Conservation (phyloP, 176 grass and related monocot species). For the Carex parvula region DNA sequence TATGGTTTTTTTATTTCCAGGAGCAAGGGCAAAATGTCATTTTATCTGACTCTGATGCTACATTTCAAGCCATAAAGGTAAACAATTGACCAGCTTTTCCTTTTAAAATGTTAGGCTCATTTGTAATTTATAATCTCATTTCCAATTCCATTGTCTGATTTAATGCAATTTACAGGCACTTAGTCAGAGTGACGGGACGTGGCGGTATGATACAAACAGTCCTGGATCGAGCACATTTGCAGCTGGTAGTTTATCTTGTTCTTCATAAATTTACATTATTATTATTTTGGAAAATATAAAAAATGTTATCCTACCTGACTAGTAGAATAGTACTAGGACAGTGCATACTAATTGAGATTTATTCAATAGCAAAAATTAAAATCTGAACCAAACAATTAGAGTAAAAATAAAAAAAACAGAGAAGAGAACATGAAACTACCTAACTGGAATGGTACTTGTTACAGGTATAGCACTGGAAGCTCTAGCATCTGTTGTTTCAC, state of each 20-base stretch:
- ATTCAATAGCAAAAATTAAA: background rate
- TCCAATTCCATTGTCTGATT: constrained; percentile 20
- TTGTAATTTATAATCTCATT: constrained; percentile 14
- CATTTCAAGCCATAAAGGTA: constrained; percentile 95
- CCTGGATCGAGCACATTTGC: constrained; percentile 90
- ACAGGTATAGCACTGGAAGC: constrained; percentile 86
- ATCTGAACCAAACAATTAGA: no score
- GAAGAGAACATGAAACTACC: no score
- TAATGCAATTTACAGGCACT: constrained; percentile 53
- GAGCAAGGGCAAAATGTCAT: constrained; percentile 55
- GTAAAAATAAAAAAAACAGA: no score
- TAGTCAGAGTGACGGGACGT: constrained; percentile 89
- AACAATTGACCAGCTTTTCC: constrained; percentile 5
- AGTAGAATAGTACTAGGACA: background rate
- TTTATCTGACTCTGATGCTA: constrained; percentile 56
- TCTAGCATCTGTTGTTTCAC: constrained; percentile 67
- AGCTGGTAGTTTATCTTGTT: constrained; percentile 56
- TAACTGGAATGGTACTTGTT: constrained; percentile 8
- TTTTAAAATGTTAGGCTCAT: background rate
- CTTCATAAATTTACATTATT: background rate
- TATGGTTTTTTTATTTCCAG: constrained; percentile 32
- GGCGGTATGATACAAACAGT: constrained; percentile 87
- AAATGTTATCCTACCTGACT: background rate
- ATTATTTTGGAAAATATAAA: background rate
- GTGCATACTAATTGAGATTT: background rate